These are phyloP conservation scores for Fusarium verrucosum DNA, from an alignment of 2,329 filamentous ascomycete genomes.

Conservation along the genomic window DNA sequence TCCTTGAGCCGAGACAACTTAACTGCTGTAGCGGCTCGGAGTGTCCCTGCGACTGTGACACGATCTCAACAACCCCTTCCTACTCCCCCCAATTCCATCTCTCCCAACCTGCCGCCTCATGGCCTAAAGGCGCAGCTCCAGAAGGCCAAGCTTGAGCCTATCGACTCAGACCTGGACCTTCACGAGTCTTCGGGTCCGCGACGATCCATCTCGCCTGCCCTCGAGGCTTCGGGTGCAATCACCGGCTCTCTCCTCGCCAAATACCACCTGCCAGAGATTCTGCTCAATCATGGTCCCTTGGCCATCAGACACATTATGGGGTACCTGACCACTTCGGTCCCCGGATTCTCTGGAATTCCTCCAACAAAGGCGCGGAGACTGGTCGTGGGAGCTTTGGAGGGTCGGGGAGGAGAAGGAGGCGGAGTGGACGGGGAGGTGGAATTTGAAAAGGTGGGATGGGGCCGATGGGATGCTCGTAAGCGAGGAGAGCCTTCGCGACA, in stretches of 20 bases:
- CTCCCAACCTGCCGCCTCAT: conserved; percentile 84
- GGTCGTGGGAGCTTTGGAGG: conserved; percentile 91
- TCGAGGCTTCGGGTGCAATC: conserved; percentile 82
- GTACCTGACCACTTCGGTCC: conserved; percentile 90
- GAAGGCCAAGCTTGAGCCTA: conserved; percentile 67
- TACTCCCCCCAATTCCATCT: conserved; percentile 95
- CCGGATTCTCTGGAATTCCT: conserved; percentile 88
- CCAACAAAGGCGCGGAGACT: conserved; percentile 89
- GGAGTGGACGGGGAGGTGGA: conserved; percentile 75
- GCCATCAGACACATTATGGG: conserved; percentile 96
- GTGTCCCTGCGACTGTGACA: conserved; percentile 68
- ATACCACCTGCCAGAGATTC: conserved; percentile 88
- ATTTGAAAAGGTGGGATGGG: conserved; percentile 98
- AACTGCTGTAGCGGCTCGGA: conserved; percentile 75
- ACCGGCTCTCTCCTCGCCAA: conserved; percentile 86
- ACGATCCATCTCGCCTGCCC: conserved; percentile 58
- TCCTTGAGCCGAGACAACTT: conserved; percentile 74
- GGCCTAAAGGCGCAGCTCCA: conserved; percentile 76
- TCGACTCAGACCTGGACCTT: conserved; percentile 89
- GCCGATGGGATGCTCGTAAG: conserved; percentile 88
- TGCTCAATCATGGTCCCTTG: conserved; percentile 87
- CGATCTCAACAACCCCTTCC: conserved; percentile 73
- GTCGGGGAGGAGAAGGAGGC: conserved; percentile 72
- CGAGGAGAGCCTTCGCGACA: conserved; percentile 68
- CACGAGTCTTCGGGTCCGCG: conserved; percentile 63